Evolutionary conservation across 225 moss, liverwort and hornwort genomes (phyloP).

Genomic region (Physcomitrellopsis africana): DNA sequence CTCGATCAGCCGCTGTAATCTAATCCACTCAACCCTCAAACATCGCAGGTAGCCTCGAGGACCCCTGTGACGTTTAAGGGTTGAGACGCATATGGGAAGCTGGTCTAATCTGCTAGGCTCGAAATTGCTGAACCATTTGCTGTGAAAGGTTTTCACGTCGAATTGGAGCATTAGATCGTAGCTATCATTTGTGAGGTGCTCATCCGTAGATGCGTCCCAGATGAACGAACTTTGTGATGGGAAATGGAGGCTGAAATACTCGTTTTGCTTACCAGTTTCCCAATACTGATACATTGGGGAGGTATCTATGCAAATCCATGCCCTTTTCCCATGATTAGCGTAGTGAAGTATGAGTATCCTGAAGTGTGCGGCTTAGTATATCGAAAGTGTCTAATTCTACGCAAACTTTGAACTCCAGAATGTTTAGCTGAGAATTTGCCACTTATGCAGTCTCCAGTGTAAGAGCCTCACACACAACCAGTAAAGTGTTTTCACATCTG

Average conservation of each 20-base stretch:
- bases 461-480: no score
- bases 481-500: no score
- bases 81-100: constrained; percentile 6
- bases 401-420: no score
- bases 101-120: not conserved
- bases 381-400: no score
- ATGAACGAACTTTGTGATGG: constrained; percentile 14
- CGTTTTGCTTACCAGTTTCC: constrained; percentile 19
- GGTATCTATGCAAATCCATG: constrained; percentile 10
- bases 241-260: constrained; percentile 22
- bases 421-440: no score
- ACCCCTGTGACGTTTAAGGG: no score
- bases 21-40: not conserved
- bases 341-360: not conserved
- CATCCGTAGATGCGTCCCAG: not conserved
- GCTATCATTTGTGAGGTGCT: not conserved
- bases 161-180: no score
- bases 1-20: constrained; percentile 81
- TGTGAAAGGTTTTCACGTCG: not conserved
- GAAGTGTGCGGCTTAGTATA: no score
- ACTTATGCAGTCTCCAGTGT: no score
- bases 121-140: not conserved
- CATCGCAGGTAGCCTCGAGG: not conserved
- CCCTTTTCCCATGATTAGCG: constrained; percentile 4
- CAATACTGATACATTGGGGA: not conserved